A percentile compares a stretch with the other conserved stretches of the same genome.
phyloP scores from a whole-genome alignment of 1,284 basidiomycete genomes.

The Cystobasidium pallidum region DNA sequence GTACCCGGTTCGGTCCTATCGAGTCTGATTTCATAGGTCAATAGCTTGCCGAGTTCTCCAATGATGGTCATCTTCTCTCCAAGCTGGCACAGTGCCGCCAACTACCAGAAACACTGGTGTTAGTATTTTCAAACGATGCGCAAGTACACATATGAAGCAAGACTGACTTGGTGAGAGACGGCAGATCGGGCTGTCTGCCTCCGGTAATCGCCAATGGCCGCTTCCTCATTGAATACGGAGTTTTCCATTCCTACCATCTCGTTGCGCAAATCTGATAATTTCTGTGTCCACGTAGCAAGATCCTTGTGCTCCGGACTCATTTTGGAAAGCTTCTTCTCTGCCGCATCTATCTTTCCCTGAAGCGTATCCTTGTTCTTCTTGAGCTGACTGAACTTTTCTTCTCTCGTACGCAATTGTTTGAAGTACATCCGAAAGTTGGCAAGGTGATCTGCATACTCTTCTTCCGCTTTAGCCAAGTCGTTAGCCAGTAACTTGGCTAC shows the following conservation, averaged over 20 bases:
- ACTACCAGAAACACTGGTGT: conserved; percentile 17
- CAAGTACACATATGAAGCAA: background rate
- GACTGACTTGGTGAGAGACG: conserved; percentile 42
- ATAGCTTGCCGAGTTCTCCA: conserved; percentile 53
- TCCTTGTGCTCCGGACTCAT: conserved; percentile 55
- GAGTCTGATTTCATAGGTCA: conserved; percentile 52
- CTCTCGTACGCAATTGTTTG: conserved; percentile 52
- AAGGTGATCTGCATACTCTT: conserved; percentile 52
- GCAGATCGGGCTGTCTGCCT: conserved; percentile 48
- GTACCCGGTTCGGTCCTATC: conserved; percentile 51
- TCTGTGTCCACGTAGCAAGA: conserved; percentile 46
- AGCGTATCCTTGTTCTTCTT: conserved; percentile 52
- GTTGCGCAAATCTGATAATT: conserved; percentile 51
- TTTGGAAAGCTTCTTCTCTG: conserved; percentile 53
- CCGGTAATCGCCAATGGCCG: conserved; percentile 48
- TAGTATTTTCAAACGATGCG: background rate
- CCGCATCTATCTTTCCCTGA: conserved; percentile 50
- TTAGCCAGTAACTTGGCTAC: conserved; percentile 51
- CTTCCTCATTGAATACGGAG: conserved; percentile 53
- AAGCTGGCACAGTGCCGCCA: conserved; percentile 54
- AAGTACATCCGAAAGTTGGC: conserved; percentile 51
- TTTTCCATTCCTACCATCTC: conserved; percentile 54
- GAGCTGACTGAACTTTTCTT: conserved; percentile 51
- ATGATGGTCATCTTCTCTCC: conserved; percentile 54
- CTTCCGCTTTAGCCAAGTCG: conserved; percentile 51